Percentiles rank a stretch among this genome's conserved stretches.
Conservation (phyloP, 306 rosid genomes). For the Rosa rugosa region DNA sequence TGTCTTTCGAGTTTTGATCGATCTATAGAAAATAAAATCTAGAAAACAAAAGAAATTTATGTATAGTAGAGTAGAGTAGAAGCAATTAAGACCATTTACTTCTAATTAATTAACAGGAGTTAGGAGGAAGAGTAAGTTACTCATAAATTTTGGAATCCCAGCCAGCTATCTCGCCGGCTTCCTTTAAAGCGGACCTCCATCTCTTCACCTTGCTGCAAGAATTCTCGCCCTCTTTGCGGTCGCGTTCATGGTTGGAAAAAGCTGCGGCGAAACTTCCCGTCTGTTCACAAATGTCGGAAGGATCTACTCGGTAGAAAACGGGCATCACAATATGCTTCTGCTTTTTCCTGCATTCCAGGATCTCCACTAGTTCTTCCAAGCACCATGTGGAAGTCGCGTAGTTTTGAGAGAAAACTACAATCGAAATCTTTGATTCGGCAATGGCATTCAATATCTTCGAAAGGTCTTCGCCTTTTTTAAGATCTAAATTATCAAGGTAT, state of each 20-base stretch:
- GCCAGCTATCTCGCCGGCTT: neutral
- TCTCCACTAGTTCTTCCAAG: neutral
- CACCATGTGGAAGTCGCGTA: neutral
- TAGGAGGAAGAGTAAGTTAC: neutral
- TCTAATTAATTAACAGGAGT: no score
- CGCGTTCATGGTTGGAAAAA: neutral
- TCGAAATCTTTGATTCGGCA: neutral
- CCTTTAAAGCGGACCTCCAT: neutral
- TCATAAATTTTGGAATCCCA: no score
- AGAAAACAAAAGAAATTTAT: no score
- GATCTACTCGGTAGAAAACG: neutral
- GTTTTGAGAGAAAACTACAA: neutral
- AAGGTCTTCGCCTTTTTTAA: neutral
- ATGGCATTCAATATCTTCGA: neutral
- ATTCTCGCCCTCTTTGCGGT: neutral
- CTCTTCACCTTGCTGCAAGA: no score
- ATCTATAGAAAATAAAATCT: no score
- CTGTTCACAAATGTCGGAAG: neutral
- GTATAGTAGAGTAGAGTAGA: no score
- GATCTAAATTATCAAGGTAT: accelerated
- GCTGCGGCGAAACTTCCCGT: neutral
- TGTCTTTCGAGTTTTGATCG: no score
- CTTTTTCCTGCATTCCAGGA: neutral
- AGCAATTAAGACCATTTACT: no score
- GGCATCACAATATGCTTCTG: neutral